Evolutionary conservation across 306 rosid species (phyloP).

Genomic region (Medicago arabica): DNA sequence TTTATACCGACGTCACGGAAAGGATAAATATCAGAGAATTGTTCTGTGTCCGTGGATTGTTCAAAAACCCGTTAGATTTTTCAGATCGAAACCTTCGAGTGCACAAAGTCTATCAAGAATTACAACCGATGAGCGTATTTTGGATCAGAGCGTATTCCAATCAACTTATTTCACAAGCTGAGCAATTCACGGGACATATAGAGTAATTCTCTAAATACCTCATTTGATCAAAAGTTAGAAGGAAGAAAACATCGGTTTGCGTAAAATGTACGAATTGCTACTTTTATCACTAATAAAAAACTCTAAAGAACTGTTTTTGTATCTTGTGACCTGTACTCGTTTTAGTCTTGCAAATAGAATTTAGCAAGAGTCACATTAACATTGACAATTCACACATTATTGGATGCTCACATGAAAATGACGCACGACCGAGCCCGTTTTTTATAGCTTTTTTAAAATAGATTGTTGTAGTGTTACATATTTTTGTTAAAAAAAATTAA

Average conservation of each 20-base stretch:
- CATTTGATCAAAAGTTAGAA: background rate
- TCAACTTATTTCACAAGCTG: too few species aligned
- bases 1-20: too few species aligned
- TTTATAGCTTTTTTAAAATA: too few species aligned
- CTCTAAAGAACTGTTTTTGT: background rate
- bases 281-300: background rate
- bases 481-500: too few species aligned
- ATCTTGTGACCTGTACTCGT: background rate
- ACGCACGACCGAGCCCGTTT: background rate
- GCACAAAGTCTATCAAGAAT: too few species aligned
- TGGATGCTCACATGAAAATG: background rate
- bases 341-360: background rate
- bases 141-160: too few species aligned
- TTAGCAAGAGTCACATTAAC: background rate
- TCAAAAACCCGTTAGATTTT: too few species aligned
- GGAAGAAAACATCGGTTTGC: background rate
- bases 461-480: too few species aligned
- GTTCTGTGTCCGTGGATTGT: too few species aligned
- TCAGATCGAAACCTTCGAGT: too few species aligned
- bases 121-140: too few species aligned
- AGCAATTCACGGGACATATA: too few species aligned
- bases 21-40: background rate
- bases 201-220: background rate
- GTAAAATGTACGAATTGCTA: background rate
- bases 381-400: background rate